These are phyloP conservation scores for Pythium brassicae DNA, from an alignment of 352 stramenopile species.

Conservation along the genomic window DNA sequence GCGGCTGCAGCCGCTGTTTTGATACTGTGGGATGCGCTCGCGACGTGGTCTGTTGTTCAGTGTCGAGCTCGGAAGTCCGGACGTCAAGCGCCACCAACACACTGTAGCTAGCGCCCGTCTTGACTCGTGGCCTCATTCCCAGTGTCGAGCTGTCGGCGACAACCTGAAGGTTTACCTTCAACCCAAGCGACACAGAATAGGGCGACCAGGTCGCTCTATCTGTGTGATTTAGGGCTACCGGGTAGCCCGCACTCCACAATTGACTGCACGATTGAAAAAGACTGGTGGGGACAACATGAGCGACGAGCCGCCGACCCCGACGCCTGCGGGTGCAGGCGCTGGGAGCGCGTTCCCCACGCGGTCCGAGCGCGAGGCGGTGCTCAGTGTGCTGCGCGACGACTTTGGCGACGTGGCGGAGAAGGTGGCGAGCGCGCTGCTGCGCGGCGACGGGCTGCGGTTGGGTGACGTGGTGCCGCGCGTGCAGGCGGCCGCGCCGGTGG, in stretches of 20 bases:
- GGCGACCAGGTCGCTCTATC: no score
- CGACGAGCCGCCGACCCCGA: not conserved
- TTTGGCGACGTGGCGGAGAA: constrained; percentile 67
- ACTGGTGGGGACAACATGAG: not conserved
- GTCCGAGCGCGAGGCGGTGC: constrained; percentile 68
- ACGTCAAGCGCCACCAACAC: no score
- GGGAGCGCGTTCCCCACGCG: constrained; percentile 44
- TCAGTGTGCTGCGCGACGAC: constrained; percentile 76
- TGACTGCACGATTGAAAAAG: not conserved
- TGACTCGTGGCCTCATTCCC: no score
- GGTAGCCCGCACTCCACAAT: no score
- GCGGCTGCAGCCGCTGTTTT: constrained; percentile 37
- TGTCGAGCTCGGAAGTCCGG: no score
- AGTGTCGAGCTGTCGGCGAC: no score
- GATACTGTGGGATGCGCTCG: not conserved
- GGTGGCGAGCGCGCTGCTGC: constrained; percentile 58
- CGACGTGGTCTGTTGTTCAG: no score
- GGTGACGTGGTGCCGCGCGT: constrained; percentile 61
- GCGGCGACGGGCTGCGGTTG: constrained; percentile 61
- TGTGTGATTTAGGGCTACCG: no score
- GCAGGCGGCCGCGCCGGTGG: constrained; percentile 25
- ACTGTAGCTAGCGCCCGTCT: no score
- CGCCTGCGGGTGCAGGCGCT: not conserved
- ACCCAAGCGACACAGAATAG: no score
- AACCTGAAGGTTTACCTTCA: no score